phyloP scores from a whole-genome alignment of 176 grass and related monocot species.

The Saccharum spontaneum region DNA sequence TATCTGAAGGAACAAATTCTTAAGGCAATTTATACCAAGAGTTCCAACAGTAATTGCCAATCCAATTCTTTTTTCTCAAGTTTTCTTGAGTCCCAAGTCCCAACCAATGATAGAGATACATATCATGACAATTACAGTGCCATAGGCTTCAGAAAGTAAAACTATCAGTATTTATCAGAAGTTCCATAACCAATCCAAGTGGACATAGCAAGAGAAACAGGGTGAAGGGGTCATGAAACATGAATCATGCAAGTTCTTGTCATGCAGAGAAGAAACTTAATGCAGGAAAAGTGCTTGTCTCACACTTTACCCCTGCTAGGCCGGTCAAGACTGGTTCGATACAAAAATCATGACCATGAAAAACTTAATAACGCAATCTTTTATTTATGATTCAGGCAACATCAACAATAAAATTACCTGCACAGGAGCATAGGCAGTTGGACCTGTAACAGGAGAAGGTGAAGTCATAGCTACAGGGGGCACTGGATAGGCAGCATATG shows the following conservation, averaged over 20 bases:
- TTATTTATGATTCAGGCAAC: neutral
- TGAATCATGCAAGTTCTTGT: neutral
- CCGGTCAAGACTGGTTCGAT: neutral
- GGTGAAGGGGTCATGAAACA: neutral
- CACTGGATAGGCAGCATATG: constrained; percentile 75
- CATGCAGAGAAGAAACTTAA: neutral
- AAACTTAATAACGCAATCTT: neutral
- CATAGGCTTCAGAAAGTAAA: neutral
- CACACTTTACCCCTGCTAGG: neutral
- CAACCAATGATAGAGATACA: neutral
- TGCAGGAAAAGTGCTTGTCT: neutral
- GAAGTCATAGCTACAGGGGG: constrained; percentile 64
- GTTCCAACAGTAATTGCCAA: neutral
- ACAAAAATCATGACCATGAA: neutral
- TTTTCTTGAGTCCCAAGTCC: neutral
- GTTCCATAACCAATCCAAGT: neutral
- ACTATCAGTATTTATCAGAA: neutral
- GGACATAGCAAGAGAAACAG: neutral
- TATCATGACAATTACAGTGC: neutral
- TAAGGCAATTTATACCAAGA: neutral
- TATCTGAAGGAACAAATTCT: neutral
- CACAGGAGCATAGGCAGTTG: constrained; percentile 91
- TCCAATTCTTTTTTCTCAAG: neutral
- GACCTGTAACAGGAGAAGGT: constrained; percentile 67
- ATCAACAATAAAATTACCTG: constrained; percentile 61